These are phyloP conservation scores for Penicillium polonicum DNA, from an alignment of 2,329 filamentous ascomycete genomes.

Conservation along the genomic window DNA sequence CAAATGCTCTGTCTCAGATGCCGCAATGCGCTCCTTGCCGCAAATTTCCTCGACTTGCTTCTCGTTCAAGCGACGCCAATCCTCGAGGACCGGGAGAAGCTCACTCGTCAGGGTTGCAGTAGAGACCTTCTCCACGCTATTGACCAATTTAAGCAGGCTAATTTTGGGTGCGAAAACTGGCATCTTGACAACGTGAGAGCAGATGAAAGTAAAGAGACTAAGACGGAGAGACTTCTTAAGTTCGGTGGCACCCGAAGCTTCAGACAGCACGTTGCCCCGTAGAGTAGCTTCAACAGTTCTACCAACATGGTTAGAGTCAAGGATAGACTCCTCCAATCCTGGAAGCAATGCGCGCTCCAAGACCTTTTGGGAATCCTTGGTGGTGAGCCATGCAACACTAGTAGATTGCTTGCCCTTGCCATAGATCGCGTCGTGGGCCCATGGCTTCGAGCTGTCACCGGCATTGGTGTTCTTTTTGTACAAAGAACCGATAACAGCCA, in stretches of 20 bases:
- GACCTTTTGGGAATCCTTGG: conserved; percentile 60
- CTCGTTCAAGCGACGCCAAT: conserved; percentile 62
- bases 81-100: conserved; percentile 70
- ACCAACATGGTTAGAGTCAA: conserved; percentile 71
- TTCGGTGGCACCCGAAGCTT: conserved; percentile 49
- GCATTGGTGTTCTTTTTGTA: conserved; percentile 51
- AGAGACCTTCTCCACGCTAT: conserved; percentile 69
- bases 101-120: conserved; percentile 70
- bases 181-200: conserved; percentile 68
- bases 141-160: conserved; percentile 68
- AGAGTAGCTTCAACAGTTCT: conserved; percentile 62
- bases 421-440: conserved; percentile 67
- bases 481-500: conserved; percentile 56
- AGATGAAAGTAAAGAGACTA: conserved; percentile 68
- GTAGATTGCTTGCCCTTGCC: conserved; percentile 52
- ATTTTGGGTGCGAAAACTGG: conserved; percentile 69
- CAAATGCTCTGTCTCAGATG: conserved; percentile 52
- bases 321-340: conserved; percentile 77
- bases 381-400: conserved; percentile 57
- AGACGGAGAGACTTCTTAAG: conserved; percentile 63
- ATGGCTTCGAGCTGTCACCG: conserved; percentile 43
- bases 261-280: conserved; percentile 46
- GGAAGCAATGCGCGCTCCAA: conserved; percentile 68
- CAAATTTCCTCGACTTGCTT: conserved; percentile 54
- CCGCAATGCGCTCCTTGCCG: conserved; percentile 48